Evolutionary conservation across 2,329 filamentous ascomycete genomes (phyloP).

Genomic region (Claviceps pazoutovae): DNA sequence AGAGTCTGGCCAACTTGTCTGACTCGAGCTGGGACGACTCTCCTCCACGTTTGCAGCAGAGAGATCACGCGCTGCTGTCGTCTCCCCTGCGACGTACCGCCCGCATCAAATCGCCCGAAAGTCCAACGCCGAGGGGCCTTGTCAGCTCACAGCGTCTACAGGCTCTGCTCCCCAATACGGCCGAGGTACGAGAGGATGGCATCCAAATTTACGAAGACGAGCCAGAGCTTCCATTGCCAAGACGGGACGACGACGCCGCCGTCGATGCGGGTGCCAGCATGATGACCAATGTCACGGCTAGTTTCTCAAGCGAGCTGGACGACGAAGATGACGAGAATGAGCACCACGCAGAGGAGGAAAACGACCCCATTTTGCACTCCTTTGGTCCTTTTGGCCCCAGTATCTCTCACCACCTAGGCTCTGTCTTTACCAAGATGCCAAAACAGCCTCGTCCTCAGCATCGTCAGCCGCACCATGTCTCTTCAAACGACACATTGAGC

Average conservation of each 20-base stretch:
- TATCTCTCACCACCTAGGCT: conserved; percentile 67
- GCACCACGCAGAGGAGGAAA: conserved; percentile 78
- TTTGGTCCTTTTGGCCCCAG: conserved; percentile 85
- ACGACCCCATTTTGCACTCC: conserved; percentile 82
- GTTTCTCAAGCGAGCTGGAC: conserved; percentile 42
- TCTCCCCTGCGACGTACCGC: conserved; percentile 42
- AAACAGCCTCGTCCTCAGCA: conserved; percentile 21
- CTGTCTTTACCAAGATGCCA: conserved; percentile 58
- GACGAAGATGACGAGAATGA: conserved; percentile 52
- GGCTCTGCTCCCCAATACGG: conserved; percentile 24
- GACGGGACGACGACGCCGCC: conserved; percentile 6
- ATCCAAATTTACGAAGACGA: conserved; percentile 66
- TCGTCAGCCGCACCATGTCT: conserved; percentile 12
- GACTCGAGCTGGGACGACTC: conserved; percentile 62
- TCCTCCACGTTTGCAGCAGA: conserved; percentile 25
- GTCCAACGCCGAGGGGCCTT: conserved; percentile 36
- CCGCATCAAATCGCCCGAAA: conserved; percentile 62
- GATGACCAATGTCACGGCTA: conserved; percentile 34
- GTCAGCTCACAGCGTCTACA: conserved; percentile 31
- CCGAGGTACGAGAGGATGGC: conserved; percentile 22
- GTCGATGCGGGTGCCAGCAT: conserved; percentile 28
- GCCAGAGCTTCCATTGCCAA: conserved; percentile 26
- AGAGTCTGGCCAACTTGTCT: conserved; percentile 36
- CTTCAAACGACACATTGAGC: conserved; percentile 11
- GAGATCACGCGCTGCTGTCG: conserved; percentile 32